Evolutionary conservation across 345 rosid species (phyloP).

Genomic region (Melaleuca alternifolia): DNA sequence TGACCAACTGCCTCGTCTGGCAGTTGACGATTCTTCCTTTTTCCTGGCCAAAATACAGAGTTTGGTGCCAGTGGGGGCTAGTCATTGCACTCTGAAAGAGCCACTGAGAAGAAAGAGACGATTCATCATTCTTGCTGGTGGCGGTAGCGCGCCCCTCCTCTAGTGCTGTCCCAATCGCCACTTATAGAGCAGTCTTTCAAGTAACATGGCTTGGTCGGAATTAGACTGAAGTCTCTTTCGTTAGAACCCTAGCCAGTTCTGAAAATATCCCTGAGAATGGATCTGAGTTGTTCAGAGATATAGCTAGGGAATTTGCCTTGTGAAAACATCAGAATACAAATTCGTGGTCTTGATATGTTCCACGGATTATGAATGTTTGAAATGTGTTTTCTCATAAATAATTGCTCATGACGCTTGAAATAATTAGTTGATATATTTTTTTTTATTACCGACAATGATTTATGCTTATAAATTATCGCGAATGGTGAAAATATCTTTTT

Average conservation of each 20-base stretch:
- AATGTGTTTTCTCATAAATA: too few relatives aligned
- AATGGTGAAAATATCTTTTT: background rate
- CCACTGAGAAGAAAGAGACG: background rate
- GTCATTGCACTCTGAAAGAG: background rate
- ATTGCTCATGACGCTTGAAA: too few relatives aligned
- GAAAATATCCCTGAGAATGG: background rate
- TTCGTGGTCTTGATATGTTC: fast-evolving
- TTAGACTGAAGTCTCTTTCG: background rate
- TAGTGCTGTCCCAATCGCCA: background rate
- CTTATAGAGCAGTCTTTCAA: background rate
- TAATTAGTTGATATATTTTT: fast-evolving
- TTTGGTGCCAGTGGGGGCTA: background rate
- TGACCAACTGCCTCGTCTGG: background rate
- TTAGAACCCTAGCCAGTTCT: background rate
- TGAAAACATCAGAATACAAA: background rate
- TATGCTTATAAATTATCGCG: fast-evolving
- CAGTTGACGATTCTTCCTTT: background rate
- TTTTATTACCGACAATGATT: fast-evolving
- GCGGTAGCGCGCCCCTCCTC: background rate
- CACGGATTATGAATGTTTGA: background rate
- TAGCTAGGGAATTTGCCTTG: background rate
- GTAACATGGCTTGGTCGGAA: background rate
- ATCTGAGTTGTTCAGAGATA: background rate
- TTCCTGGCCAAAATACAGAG: background rate
- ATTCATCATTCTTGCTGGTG: background rate